Base-by-base conservation (phyloP, 768 basidiomycete species). In the Leccinum ochraceum region DNA sequence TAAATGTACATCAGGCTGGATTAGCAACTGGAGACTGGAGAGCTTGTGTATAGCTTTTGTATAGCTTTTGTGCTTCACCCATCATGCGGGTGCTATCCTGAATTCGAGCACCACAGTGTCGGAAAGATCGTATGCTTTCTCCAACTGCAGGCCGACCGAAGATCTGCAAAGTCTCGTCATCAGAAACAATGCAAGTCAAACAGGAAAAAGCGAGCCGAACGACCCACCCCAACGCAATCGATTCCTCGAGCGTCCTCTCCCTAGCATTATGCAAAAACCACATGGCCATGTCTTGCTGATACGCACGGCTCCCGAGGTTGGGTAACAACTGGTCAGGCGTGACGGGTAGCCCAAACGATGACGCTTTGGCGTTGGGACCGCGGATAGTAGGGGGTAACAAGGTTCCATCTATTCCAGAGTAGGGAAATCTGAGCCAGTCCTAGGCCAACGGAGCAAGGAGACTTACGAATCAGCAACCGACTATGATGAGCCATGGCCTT, bases 241-340 rank as follows among this genome's bases (percentile, higher is more conserved):
- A 49, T 24, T 49, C 48, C 14, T 49, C 48, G 13, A 83, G 53
- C 0, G 76, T 77, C 5, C 82, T 76, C 59, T 82, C 81, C 63
- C 76, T 73, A 5, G 74, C 66, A 53, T 83, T 81, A 17, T 78
- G 65, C 16, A 73, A n/a, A 26, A 67, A 54, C 76, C 81, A 77
- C 82, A 83, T 81, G 55, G 73, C 76, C 44, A 83, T 52, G 58
- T 84, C 83, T 53, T 77, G 76, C 20, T 78, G 68, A 61, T 83
- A 83, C 32, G 69, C 69, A 2, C 76, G 69, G 46, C 74, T 71
- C n/a, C 80, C 81, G 54, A 77, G 82, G 66, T 82, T 81, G 5
- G 81, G 75, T 2, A 83, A 71, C 53, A 84, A 69, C 0, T 80
- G 82, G 53, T 77, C 75, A 0, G 81, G 81, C 1, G 79, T 80